phyloP scores from a whole-genome alignment of 768 basidiomycete species.

The Podaxis sp. region DNA sequence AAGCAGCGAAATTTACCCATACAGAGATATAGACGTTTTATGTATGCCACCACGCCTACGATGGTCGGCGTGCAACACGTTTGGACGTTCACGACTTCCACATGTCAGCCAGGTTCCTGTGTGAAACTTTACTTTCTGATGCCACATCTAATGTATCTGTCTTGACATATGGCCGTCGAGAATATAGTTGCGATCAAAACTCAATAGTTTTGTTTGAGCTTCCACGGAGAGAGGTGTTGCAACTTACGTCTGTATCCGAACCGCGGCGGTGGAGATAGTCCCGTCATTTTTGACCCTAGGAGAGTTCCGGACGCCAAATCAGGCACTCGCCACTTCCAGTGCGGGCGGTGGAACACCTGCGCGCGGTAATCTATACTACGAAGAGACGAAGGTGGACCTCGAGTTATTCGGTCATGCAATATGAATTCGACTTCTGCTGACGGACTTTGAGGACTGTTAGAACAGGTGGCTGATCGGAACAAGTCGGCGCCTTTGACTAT shows the following conservation, averaged over 20 bases:
- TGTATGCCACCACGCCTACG: slow-evolving; percentile 10
- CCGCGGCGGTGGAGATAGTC: slow-evolving; percentile 39
- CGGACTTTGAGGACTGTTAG: slow-evolving; percentile 4
- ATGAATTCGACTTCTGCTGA: slow-evolving; percentile 3
- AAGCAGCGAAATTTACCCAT: slow-evolving; percentile 15
- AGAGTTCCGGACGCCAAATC: slow-evolving; percentile 5
- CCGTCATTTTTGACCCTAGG: slow-evolving; percentile 2
- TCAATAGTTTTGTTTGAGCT: slow-evolving; percentile 21
- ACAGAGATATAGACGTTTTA: neutral
- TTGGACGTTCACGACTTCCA: slow-evolving; percentile 14
- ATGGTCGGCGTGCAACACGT: slow-evolving; percentile 10
- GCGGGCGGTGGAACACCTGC: neutral
- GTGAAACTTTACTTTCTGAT: slow-evolving; percentile 30
- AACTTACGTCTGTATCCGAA: slow-evolving; percentile 29
- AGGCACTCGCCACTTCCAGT: neutral
- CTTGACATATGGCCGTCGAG: slow-evolving; percentile 33
- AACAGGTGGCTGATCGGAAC: slow-evolving; percentile 34
- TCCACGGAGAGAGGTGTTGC: slow-evolving; percentile 34
- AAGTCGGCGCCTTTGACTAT: slow-evolving; percentile 29
- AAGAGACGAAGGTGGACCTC: slow-evolving; percentile 1
- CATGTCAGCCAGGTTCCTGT: slow-evolving; percentile 19
- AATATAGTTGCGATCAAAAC: slow-evolving; percentile 30
- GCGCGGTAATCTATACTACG: neutral
- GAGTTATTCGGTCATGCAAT: neutral
- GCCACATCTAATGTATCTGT: slow-evolving; percentile 24